These are phyloP conservation scores for Spatholobus suberectus DNA, from an alignment of 306 rosid genomes.

Conservation along the genomic window DNA sequence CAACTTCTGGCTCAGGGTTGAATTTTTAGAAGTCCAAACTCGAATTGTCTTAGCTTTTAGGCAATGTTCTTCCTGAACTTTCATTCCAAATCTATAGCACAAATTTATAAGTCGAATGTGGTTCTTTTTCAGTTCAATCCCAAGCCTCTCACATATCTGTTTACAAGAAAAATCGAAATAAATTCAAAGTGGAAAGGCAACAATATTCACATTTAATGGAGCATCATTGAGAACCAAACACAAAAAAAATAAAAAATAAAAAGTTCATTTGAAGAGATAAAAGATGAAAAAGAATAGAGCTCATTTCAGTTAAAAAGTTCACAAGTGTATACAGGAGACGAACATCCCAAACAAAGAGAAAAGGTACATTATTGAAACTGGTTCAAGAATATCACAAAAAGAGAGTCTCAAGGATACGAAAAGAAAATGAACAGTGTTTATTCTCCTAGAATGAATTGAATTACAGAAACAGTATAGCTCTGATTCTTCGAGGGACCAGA, in stretches of 20 bases:
- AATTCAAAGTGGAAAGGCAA: conserved; percentile 33
- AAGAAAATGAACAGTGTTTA: too few species aligned
- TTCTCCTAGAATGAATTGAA: too few species aligned
- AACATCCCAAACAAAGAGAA: background rate
- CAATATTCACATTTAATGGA: conserved; percentile 33
- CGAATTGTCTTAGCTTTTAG: conserved; percentile 65
- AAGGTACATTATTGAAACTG: too few species aligned
- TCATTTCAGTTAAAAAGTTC: background rate
- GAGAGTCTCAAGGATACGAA: too few species aligned
- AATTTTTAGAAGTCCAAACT: conserved; percentile 74
- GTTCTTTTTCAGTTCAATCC: conserved; percentile 77
- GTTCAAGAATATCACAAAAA: too few species aligned
- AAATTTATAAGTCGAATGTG: conserved; percentile 64
- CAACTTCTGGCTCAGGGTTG: conserved; percentile 55
- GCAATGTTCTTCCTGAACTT: conserved; percentile 71
- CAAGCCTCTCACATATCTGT: conserved; percentile 80
- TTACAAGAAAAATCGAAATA: conserved; percentile 37
- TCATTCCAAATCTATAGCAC: conserved; percentile 80
- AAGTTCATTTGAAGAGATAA: too few species aligned
- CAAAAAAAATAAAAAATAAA: too few species aligned
- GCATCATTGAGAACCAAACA: too few species aligned
- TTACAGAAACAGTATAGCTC: too few species aligned
- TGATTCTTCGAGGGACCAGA: too few species aligned
- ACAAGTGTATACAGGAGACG: background rate
- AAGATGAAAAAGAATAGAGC: background rate